These are phyloP conservation scores for Nannochloropsis oceanica DNA, from an alignment of 108 stramenopile genomes.

Conservation along the genomic window DNA sequence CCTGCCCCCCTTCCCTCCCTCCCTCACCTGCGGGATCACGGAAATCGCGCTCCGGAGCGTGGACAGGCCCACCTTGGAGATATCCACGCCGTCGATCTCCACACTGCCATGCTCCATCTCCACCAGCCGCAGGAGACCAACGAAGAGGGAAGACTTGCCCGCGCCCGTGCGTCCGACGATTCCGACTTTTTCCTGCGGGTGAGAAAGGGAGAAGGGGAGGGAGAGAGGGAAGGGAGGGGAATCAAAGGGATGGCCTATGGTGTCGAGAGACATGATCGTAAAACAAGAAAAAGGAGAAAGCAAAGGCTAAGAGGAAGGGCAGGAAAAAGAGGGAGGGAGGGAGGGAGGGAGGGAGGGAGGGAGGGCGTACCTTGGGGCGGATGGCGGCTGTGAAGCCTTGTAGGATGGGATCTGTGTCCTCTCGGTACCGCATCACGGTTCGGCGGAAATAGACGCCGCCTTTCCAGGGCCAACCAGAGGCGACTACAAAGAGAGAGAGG, in stretches of 20 bases:
- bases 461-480: slow-evolving; percentile 25
- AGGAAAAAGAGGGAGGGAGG: not conserved
- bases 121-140: slow-evolving; percentile 64
- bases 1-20: not conserved
- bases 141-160: slow-evolving; percentile 48
- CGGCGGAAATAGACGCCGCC: slow-evolving; percentile 18
- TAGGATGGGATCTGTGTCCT: slow-evolving; percentile 34
- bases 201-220: not conserved
- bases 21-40: slow-evolving; percentile 67
- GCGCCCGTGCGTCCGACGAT: slow-evolving; percentile 47
- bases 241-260: too few relatives aligned
- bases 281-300: too few relatives aligned
- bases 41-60: slow-evolving; percentile 62
- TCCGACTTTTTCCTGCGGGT: slow-evolving; percentile 26
- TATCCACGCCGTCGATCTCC: slow-evolving; percentile 70
- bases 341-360: not conserved
- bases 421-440: slow-evolving; percentile 25
- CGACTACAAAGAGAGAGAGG: not conserved
- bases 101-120: slow-evolving; percentile 3
- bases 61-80: slow-evolving; percentile 54
- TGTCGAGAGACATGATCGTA: too few relatives aligned
- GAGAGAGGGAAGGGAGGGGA: too few relatives aligned
- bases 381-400: slow-evolving; percentile 12
- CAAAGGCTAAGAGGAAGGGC: too few relatives aligned
- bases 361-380: not conserved